Conservation (phyloP, 1,284 basidiomycete species). For the Marasmius sp. region DNA sequence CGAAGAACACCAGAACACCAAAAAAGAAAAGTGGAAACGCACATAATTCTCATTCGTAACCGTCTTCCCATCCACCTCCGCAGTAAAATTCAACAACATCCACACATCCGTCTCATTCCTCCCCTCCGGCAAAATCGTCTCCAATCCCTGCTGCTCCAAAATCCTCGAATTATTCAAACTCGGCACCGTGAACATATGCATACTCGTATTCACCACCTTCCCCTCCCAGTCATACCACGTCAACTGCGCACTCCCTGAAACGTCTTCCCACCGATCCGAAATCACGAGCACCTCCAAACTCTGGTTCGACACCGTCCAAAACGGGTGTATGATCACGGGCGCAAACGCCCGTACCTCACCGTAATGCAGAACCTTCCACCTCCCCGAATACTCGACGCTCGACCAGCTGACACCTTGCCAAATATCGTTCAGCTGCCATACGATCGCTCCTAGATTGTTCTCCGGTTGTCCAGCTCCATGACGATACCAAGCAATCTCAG, state of each 20-base stretch:
- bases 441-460: constrained; percentile 59
- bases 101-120: constrained; percentile 44
- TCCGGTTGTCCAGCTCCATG: constrained; percentile 54
- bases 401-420: constrained; percentile 68
- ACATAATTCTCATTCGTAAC: constrained; percentile 56
- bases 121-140: constrained; percentile 44
- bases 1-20: background rate
- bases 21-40: constrained; percentile 18
- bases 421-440: constrained; percentile 70
- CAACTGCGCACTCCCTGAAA: constrained; percentile 47
- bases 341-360: constrained; percentile 46
- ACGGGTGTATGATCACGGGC: constrained; percentile 52
- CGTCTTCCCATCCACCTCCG: constrained; percentile 39
- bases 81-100: constrained; percentile 51
- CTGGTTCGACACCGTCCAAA: constrained; percentile 51
- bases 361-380: constrained; percentile 66
- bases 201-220: constrained; percentile 36
- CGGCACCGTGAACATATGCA: constrained; percentile 42
- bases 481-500: constrained; percentile 62
- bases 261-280: constrained; percentile 51
- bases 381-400: constrained; percentile 57
- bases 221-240: constrained; percentile 64
- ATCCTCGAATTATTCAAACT: constrained; percentile 52
- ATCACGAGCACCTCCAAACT: constrained; percentile 50
- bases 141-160: constrained; percentile 37